Base-by-base conservation (phyloP, 163 green algal species). In the Chloromonas sp. region DNA sequence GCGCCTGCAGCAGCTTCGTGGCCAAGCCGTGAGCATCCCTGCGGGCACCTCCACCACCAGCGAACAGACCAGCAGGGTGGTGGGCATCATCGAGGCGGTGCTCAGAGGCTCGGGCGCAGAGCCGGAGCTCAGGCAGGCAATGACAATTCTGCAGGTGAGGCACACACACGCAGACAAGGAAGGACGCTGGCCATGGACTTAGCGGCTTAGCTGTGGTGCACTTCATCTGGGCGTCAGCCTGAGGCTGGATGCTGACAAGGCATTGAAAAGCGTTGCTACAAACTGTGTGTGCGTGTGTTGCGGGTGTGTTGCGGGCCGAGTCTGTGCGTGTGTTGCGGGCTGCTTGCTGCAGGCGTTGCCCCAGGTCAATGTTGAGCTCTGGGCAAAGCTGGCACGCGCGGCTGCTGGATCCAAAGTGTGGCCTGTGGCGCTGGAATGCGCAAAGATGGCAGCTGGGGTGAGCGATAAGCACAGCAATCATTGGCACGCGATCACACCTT, bases 1-100 rank as follows among this genome's bases (percentile, higher is more conserved):
- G 15, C 82, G 88, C 58, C 86, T 93, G 81, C 90, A 93, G 84
- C 90, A 93, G 88, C 81, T 91, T 78, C 84, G 86, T 2, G 90
- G 88, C 14, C 81, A 81, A 61, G 61, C 79, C 2, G 77, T 82
- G 1, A 81, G 79, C 3, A 85, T 91, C 60, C 90, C 90, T 2
- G 3, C 87, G 14, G 88, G 88, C 8, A 87, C 87, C 3, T 83
- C 88, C 0, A 85, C 87, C 5, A 85, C 83, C 58, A 88, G 87
- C 60, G 90, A 88, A 71, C 79, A 83, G 13, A 92, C 90, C 60
- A 88, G 81, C 77, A 89, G 88, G 81, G 85, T 88, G 14, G 85
- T 88, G 36, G 82, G 82, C 14, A 66, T 88, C 0, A 88, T 88
- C 61, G 85, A 88, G 78, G 81, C 81, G 58, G 61, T 84, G 2